A percentile compares a stretch with the other conserved stretches of the same genome.
These are phyloP conservation scores for Termitomyces sp. DNA, from an alignment of 768 basidiomycete genomes.

Conservation along the genomic window DNA sequence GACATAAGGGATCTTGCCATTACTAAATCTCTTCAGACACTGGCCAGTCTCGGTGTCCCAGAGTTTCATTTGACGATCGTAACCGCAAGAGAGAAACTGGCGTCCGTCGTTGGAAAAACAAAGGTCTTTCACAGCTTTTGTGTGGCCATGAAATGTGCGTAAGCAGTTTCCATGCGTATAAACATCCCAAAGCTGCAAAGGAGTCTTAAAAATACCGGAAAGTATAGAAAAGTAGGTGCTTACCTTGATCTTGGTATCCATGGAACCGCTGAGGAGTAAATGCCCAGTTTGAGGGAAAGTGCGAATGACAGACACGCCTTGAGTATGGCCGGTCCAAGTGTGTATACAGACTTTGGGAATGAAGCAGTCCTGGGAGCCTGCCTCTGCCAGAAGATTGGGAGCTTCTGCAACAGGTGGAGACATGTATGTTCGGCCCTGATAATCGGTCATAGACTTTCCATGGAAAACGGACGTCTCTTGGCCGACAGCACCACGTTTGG, in stretches of 20 bases:
- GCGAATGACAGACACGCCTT: slow-evolving; percentile 91
- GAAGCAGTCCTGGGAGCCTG: slow-evolving; percentile 86
- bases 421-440: slow-evolving; percentile 98
- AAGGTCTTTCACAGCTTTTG: slow-evolving; percentile 95
- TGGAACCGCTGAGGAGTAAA: slow-evolving; percentile 87
- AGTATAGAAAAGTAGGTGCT: slow-evolving; percentile 15
- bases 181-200: slow-evolving; percentile 90
- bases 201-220: slow-evolving; percentile 12
- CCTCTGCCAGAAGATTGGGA: slow-evolving; percentile 75
- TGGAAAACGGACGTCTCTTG: slow-evolving; percentile 96
- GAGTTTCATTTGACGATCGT: slow-evolving; percentile 96
- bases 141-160: slow-evolving; percentile 95
- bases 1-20: slow-evolving; percentile 97
- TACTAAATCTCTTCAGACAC: slow-evolving; percentile 94
- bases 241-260: slow-evolving; percentile 99
- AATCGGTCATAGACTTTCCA: slow-evolving; percentile 94
- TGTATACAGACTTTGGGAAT: slow-evolving; percentile 95
- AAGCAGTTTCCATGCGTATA: slow-evolving; percentile 97
- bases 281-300: slow-evolving; percentile 93
- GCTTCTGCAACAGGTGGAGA: slow-evolving; percentile 88
- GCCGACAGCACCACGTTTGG: slow-evolving; percentile 75
- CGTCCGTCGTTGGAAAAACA: slow-evolving; percentile 93
- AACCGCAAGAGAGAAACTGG: slow-evolving; percentile 87
- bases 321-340: slow-evolving; percentile 98
- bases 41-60: slow-evolving; percentile 99